Evolutionary conservation across 2,329 filamentous ascomycete genomes (phyloP).

Genomic region (Elsinoe australis): DNA sequence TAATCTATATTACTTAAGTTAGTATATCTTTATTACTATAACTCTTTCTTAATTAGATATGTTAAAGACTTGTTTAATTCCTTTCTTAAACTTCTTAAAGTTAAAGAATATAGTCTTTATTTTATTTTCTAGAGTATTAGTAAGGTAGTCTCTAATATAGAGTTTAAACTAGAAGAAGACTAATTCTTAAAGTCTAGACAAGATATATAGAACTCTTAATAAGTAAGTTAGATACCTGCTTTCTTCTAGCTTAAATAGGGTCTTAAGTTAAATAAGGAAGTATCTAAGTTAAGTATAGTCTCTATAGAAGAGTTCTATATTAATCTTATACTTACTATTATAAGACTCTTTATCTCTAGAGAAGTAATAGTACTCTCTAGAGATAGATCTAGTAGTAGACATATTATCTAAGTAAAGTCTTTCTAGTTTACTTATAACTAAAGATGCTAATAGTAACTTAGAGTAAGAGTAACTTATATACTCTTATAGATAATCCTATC

Average conservation of each 20-base stretch:
- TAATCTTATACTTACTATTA: neutral
- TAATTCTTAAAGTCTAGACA: neutral
- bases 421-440: conserved; percentile 1
- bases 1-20: neutral
- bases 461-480: conserved; percentile 12
- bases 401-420: neutral
- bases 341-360: neutral
- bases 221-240: neutral
- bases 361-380: neutral
- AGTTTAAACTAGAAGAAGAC: neutral
- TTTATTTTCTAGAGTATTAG: neutral
- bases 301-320: neutral
- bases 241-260: neutral
- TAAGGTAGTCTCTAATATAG: neutral
- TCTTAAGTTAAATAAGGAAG: conserved; percentile 1
- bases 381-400: neutral
- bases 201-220: neutral
- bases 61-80: conserved; percentile 1
- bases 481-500: conserved; percentile 1
- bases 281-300: neutral
- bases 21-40: neutral
- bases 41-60: neutral
- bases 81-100: neutral
- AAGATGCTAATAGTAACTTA: conserved; percentile 7
- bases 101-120: neutral